Percentiles rank a stretch among this genome's conserved stretches.
These are phyloP conservation scores for Acer saccharum DNA, from an alignment of 345 rosid species.

Conservation along the genomic window DNA sequence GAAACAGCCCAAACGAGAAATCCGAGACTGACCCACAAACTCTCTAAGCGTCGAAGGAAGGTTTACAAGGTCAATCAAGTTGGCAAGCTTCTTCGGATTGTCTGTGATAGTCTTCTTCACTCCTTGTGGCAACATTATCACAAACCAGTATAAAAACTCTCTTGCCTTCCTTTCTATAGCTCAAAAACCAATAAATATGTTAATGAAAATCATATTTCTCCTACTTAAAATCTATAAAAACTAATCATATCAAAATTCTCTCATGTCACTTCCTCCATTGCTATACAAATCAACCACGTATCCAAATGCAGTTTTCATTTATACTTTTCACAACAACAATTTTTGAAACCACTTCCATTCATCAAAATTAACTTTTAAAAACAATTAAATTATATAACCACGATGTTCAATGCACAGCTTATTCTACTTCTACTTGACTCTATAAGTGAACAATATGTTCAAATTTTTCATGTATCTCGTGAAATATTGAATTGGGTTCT, in stretches of 20 bases:
- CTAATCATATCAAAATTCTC: not conserved
- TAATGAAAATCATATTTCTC: not conserved
- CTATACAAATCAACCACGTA: not conserved
- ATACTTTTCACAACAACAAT: not conserved
- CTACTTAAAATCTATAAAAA: not conserved
- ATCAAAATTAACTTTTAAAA: not conserved
- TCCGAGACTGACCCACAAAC: constrained; percentile 89
- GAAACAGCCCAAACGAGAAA: constrained; percentile 89
- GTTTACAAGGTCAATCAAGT: constrained; percentile 84
- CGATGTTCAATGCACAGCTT: not conserved
- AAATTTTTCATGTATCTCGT: not conserved
- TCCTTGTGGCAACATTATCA: constrained; percentile 69
- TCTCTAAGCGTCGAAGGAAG: constrained; percentile 82
- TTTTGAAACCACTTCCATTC: not conserved
- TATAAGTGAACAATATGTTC: not conserved
- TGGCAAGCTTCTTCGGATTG: constrained; percentile 82
- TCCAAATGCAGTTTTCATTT: not conserved
- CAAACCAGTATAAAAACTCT: constrained; percentile 17
- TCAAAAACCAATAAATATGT: constrained; percentile 4
- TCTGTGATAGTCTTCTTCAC: constrained; percentile 68
- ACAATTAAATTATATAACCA: no score
- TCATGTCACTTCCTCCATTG: not conserved
- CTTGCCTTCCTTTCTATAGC: constrained; percentile 11
- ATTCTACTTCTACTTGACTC: no score
- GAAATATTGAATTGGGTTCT: not conserved